Evolutionary conservation across 345 rosid genomes (phyloP).

Genomic region (Rhodamnia rubescens): DNA sequence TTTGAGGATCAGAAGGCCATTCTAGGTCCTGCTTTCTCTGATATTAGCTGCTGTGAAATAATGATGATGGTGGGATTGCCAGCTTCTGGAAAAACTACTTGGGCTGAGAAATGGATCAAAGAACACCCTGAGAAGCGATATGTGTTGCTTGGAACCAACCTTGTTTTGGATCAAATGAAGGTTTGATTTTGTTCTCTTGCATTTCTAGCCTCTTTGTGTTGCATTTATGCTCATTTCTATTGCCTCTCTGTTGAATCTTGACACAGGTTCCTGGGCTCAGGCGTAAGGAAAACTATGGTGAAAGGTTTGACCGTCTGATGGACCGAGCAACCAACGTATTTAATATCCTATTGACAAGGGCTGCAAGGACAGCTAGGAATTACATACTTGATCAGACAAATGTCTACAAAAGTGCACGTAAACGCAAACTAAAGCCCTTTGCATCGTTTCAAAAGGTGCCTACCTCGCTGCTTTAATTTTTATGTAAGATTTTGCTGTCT

Average conservation of each 20-base stretch:
- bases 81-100: conserved; percentile 27
- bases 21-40: conserved; percentile 8
- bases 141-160: conserved; percentile 23
- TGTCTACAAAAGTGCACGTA: conserved; percentile 23
- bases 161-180: conserved; percentile 31
- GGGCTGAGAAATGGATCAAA: conserved; percentile 27
- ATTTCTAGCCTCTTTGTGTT: background rate
- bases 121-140: conserved; percentile 23
- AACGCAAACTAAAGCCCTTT: conserved; percentile 19
- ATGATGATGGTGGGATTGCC: conserved; percentile 30
- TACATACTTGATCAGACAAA: conserved; percentile 26
- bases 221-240: background rate
- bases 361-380: conserved; percentile 15
- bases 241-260: background rate
- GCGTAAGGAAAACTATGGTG: conserved; percentile 11
- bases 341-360: conserved; percentile 14
- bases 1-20: conserved; percentile 15
- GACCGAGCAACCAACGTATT: conserved; percentile 11
- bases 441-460: conserved; percentile 13
- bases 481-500: background rate
- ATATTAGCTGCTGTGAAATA: conserved; percentile 11
- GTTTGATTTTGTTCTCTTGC: background rate
- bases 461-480: background rate
- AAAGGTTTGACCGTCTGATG: conserved; percentile 12
- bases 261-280: conserved; percentile 18